Evolutionary conservation across 768 basidiomycete genomes (phyloP), one percentile per base, ranked within the genome.

Genomic region (Rickenella mellea): DNA sequence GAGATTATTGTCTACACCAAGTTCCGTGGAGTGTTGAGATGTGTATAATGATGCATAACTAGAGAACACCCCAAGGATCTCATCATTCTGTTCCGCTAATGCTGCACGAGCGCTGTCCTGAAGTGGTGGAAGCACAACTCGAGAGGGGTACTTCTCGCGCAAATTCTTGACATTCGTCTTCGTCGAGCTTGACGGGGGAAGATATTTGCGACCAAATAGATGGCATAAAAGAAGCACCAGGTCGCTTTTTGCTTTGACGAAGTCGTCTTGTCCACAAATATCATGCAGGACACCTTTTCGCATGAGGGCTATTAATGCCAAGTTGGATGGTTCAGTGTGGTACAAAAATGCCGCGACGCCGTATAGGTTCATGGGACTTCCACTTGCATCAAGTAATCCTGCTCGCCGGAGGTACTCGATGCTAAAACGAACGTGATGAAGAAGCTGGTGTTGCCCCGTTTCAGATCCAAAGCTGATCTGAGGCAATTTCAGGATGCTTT

Each of bases 291-390:
- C 66, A 6, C 81, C 82, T 4, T 61, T 61, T 27, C 72, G 72
- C 31, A 84, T 57, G 12, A 85, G 65, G 1, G 67, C 54, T 9
- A 80, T 71, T 2, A 84, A 58, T 0, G 82, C 81, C 28, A 85
- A 66, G 56, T 83, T 84, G 60, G 71, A 74, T 1, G 83, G 82
- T 55, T 85, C 81, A 1, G 74, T 73, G 50, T 80, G 77, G 64
- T 77, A 77, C 24, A 79, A 60, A 46, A 74, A 76, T 1, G 73
- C 63, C 0, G 72, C 71, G 9, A 78, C 60, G 0, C 66, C 70
- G 44, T 71, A 75, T 5, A 80, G 58, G 45, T 79, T 73, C 51
- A 79, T 67, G 0, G 78, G 79, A 30, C 62, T 68, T 14, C 83
- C 83, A 14, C 58, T 53, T 27, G 58, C 59, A 40, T 75, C 69